phyloP scores from a whole-genome alignment of 768 basidiomycete genomes.

The Phlegmacium glaucopus region DNA sequence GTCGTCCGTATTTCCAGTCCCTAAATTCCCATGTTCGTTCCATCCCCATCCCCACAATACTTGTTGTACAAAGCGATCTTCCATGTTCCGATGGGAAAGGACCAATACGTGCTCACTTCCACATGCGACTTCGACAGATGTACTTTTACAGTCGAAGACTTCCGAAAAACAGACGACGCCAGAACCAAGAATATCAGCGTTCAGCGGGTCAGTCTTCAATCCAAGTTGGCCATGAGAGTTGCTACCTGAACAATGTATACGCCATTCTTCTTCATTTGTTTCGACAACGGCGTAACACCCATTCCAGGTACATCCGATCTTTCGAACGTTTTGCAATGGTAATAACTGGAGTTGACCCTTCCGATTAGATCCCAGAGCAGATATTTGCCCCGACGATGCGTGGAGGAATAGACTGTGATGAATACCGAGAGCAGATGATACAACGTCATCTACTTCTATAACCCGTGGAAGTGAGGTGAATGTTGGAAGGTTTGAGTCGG shows the following conservation, averaged over 20 bases:
- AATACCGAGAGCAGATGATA: constrained; percentile 36
- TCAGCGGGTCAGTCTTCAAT: constrained; percentile 12
- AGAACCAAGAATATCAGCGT: neutral
- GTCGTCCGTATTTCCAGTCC: constrained; percentile 59
- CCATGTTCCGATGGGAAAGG: constrained; percentile 15
- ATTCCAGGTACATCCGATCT: constrained; percentile 73
- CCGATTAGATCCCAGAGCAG: constrained; percentile 64
- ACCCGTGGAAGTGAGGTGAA: constrained; percentile 30
- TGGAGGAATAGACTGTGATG: constrained; percentile 53
- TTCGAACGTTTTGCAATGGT: constrained; percentile 16
- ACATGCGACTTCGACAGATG: constrained; percentile 45
- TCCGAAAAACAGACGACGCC: constrained; percentile 10
- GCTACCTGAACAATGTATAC: constrained; percentile 46
- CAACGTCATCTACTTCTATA: constrained; percentile 34
- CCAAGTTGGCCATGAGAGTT: constrained; percentile 71
- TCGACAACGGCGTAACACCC: constrained; percentile 55
- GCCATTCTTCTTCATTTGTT: constrained; percentile 12
- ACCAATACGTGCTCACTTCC: constrained; percentile 86
- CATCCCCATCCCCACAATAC: constrained; percentile 90
- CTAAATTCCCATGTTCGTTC: constrained; percentile 98
- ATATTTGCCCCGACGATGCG: constrained; percentile 47
- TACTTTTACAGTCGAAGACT: constrained; percentile 14
- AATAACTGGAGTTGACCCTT: constrained; percentile 59
- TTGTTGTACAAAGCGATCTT: constrained; percentile 13
- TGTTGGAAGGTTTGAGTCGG: constrained; percentile 19